These are phyloP conservation scores for Diplodia mutila DNA, from an alignment of 2,329 filamentous ascomycete genomes.

Conservation along the genomic window DNA sequence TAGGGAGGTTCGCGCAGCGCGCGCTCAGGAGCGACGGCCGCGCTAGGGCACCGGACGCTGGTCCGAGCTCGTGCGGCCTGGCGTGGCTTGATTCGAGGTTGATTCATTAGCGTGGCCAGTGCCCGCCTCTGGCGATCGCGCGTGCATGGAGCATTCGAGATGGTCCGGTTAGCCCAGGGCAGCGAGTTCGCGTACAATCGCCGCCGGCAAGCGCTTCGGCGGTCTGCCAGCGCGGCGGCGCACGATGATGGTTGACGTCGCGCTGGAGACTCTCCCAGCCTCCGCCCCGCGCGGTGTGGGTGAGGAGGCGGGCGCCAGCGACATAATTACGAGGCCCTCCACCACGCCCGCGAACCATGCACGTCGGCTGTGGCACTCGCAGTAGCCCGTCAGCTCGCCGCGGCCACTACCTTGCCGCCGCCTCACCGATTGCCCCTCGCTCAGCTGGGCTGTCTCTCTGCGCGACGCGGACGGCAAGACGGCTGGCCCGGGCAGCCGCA, in stretches of 20 bases:
- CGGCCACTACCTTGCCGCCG: constrained; percentile 1
- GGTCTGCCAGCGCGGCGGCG: not conserved
- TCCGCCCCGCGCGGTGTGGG: constrained; percentile 18
- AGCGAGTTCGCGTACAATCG: not conserved
- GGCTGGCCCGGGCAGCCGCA: not conserved
- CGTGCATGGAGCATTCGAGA: constrained; percentile 22
- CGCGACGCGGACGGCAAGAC: not conserved
- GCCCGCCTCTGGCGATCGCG: constrained; percentile 23
- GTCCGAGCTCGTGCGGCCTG: constrained; percentile 22
- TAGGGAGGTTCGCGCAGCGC: constrained; percentile 25
- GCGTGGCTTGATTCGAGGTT: constrained; percentile 25
- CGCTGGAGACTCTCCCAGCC: constrained; percentile 4
- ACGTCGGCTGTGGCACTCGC: constrained; percentile 19
- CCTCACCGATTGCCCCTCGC: constrained; percentile 6
- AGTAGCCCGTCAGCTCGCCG: constrained; percentile 15
- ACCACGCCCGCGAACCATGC: constrained; percentile 6
- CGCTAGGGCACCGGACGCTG: constrained; percentile 13
- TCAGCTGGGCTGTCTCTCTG: not conserved
- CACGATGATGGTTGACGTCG: constrained; percentile 1
- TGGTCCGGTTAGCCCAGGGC: not conserved
- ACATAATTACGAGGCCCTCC: constrained; percentile 19
- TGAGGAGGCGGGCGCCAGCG: constrained; percentile 3
- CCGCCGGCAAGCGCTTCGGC: not conserved
- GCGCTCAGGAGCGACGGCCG: constrained; percentile 21
- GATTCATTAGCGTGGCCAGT: constrained; percentile 23